Evolutionary conservation across 441 rosid species (phyloP), one percentile per base, ranked within the genome.

Genomic region (Pelargonium cotyledonis): DNA sequence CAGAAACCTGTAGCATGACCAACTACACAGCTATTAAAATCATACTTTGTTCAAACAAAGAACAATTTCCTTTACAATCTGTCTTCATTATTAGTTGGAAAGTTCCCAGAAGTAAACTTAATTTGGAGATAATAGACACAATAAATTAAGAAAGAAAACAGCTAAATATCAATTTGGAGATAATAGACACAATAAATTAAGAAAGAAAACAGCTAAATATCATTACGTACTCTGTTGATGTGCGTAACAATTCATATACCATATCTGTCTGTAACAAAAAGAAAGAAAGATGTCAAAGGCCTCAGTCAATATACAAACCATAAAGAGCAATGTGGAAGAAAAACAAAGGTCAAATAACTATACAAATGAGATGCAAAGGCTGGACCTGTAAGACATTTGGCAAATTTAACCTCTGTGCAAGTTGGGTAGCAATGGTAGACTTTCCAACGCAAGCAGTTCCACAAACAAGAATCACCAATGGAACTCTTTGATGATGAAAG

Each of bases 381-480:
- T 67, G 62, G 65, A 95, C 99, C 85, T 95, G 97, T 71, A 95
- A 86, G 72, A 95, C 98, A 82, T 95, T 95, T 0, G 99, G 98
- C 81, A 95, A 84, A 81, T 95, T 95, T 57, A 95, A 87, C 88
- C 98, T 84, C 68, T 95, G 99, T 65, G 99, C 99, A 40, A 95
- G 92, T 77, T 95, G 99, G 71, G 99, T 92, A 4, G 99, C 98
- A 73, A 92, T 86, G 19, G 99, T 95, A 23, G 99, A 95, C 83
- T 95, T 95, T 38, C 99, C 99, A 19, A 89, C 98, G 72, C 99
- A 92, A 40, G 97, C 98, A 67, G 99, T 90, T 82, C 99, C 99
- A 46, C 98, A 92, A 68, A 95, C 99, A 84, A 95, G 99, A 73
- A 95, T 95, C 26, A 95, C 96, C 72, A 95, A 79, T 23, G 97